These are phyloP conservation scores for Trichoderma breve DNA, from an alignment of 2,329 filamentous ascomycete genomes.

Conservation along the genomic window DNA sequence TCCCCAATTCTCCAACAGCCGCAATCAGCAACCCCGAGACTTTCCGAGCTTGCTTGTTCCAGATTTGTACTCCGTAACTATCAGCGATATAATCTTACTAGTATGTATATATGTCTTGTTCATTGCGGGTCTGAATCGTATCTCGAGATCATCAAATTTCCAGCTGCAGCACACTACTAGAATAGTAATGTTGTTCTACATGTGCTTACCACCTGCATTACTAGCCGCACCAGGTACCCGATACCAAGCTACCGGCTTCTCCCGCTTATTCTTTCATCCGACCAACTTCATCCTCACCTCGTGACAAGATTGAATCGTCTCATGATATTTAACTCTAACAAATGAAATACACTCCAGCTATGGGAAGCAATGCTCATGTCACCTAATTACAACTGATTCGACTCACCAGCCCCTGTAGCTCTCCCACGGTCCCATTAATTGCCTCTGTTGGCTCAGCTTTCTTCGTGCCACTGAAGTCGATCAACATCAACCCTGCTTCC, in stretches of 20 bases:
- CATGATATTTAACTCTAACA: constrained; percentile 17
- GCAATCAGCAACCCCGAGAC: constrained; percentile 8
- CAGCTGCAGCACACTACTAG: not conserved
- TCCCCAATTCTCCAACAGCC: not conserved
- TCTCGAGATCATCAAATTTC: not conserved
- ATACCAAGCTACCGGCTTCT: not conserved
- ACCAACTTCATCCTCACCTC: not conserved
- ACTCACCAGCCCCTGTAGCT: not conserved
- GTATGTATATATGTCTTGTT: not conserved
- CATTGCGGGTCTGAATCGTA: not conserved
- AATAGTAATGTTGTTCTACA: not conserved
- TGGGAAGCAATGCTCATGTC: constrained; percentile 19
- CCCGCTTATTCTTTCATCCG: constrained; percentile 17
- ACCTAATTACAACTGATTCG: constrained; percentile 13
- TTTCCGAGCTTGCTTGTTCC: constrained; percentile 6
- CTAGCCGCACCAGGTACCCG: not conserved
- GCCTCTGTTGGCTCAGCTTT: not conserved
- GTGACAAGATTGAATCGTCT: not conserved
- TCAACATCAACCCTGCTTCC: not conserved
- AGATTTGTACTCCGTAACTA: not conserved
- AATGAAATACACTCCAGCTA: constrained; percentile 21
- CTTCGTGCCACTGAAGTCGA: not conserved
- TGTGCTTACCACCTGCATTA: not conserved
- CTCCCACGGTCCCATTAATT: not conserved
- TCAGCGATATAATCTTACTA: not conserved